Evolutionary conservation across 176 grass and related monocot species (phyloP).

Genomic region (Aegilops bicornis): DNA sequence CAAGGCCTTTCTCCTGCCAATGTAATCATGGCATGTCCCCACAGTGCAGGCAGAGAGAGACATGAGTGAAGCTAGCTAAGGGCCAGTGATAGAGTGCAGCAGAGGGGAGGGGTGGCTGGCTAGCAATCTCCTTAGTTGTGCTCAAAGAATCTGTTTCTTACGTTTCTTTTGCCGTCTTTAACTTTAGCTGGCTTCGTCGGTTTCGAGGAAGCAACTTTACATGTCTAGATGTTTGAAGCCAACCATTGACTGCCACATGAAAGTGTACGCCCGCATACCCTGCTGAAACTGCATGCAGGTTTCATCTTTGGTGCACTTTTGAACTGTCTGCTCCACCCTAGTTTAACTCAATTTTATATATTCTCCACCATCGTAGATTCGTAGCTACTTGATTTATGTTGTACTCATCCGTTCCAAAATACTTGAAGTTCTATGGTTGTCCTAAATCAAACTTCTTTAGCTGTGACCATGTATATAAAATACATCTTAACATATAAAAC

Average conservation of each 20-base stretch:
- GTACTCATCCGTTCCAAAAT: too few relatives aligned
- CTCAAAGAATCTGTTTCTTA: conserved; percentile 72
- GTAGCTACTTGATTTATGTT: not conserved
- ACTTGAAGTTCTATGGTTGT: too few relatives aligned
- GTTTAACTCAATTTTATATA: not conserved
- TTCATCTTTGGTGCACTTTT: conserved; percentile 29
- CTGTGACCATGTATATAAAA: too few relatives aligned
- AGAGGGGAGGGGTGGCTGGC: conserved; percentile 33
- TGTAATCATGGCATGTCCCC: conserved; percentile 54
- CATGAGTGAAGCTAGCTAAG: conserved; percentile 21
- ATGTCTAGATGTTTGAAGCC: conserved; percentile 80
- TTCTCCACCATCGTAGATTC: not conserved
- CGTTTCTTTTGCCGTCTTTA: conserved; percentile 54
- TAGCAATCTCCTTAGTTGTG: conserved; percentile 64
- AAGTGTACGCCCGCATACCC: conserved; percentile 35
- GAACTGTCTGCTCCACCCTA: conserved; percentile 7
- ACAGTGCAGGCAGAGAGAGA: conserved; percentile 45
- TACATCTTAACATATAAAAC: too few relatives aligned
- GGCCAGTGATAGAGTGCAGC: conserved; percentile 15
- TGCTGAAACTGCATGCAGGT: conserved; percentile 33
- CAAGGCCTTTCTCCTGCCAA: conserved; percentile 50
- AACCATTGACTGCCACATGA: conserved; percentile 62
- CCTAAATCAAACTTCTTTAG: too few relatives aligned
- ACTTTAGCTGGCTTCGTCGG: conserved; percentile 44
- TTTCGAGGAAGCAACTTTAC: conserved; percentile 59